These are phyloP conservation scores for Penicillium sp. DNA, from an alignment of 2,329 filamentous ascomycete genomes.

Conservation along the genomic window DNA sequence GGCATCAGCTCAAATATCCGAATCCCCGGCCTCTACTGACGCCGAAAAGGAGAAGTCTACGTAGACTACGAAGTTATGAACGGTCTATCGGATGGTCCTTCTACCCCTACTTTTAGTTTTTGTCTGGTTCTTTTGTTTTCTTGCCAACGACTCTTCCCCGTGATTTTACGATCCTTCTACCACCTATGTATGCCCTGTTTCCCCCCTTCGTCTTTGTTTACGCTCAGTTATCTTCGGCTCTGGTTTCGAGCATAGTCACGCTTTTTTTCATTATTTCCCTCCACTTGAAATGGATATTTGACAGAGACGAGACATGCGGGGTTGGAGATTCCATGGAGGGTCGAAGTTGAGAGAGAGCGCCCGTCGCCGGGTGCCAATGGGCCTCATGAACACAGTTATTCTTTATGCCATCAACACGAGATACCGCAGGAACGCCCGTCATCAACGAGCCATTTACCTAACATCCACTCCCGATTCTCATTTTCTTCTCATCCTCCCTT, in stretches of 20 bases:
- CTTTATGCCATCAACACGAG: constrained; percentile 34
- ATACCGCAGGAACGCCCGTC: constrained; percentile 37
- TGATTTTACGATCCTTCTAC: constrained; percentile 20
- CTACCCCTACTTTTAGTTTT: constrained; percentile 13
- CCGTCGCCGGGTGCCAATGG: constrained; percentile 18
- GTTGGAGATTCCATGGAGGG: constrained; percentile 3
- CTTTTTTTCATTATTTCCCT: constrained; percentile 11
- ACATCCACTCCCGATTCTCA: neutral
- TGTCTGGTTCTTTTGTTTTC: constrained; percentile 14
- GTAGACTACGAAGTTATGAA: constrained; percentile 23
- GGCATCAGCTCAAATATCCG: constrained; percentile 31
- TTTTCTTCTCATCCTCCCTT: neutral
- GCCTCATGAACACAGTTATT: constrained; percentile 26
- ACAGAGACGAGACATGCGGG: constrained; percentile 3
- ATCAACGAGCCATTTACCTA: constrained; percentile 31
- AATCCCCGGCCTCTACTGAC: constrained; percentile 39
- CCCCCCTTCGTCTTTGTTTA: constrained; percentile 17
- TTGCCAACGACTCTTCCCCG: constrained; percentile 15
- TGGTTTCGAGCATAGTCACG: constrained; percentile 9
- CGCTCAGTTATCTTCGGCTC: constrained; percentile 17
- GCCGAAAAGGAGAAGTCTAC: constrained; percentile 33
- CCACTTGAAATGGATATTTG: constrained; percentile 16
- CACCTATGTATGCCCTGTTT: constrained; percentile 20
- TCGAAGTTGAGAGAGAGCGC: constrained; percentile 13
- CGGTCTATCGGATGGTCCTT: constrained; percentile 13